Conservation (phyloP, 495 filamentous ascomycete species). For the Lophiostoma macrostomum region DNA sequence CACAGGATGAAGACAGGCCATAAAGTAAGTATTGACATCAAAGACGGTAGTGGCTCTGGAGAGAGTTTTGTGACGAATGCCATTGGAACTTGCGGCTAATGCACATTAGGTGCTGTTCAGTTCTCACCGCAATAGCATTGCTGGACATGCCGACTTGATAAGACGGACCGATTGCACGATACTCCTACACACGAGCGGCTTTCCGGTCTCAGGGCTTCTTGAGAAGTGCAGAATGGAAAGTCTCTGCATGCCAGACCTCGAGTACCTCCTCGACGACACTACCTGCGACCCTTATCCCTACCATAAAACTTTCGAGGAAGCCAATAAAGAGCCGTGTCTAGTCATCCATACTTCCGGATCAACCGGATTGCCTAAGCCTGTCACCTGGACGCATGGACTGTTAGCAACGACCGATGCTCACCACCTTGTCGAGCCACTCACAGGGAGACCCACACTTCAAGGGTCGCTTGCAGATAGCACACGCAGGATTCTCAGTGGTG, state of each 20-base stretch:
- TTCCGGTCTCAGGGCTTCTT: slow-evolving; percentile 22
- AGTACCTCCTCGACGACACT: slow-evolving; percentile 16
- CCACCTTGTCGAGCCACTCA: slow-evolving; percentile 1
- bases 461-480: neutral
- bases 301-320: slow-evolving; percentile 34
- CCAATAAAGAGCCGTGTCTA: slow-evolving; percentile 34
- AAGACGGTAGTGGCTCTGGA: neutral
- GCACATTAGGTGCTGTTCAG: slow-evolving; percentile 16
- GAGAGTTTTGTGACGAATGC: too few species aligned
- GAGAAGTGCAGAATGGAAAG: slow-evolving; percentile 22
- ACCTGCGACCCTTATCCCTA: slow-evolving; percentile 28
- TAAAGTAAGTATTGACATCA: slow-evolving; percentile 34
- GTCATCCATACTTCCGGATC: slow-evolving; percentile 37
- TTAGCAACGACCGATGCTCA: slow-evolving; percentile 6
- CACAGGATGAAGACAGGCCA: slow-evolving; percentile 45
- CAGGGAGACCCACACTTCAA: slow-evolving; percentile 7
- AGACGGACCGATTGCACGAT: slow-evolving; percentile 39
- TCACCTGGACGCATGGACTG: slow-evolving; percentile 20
- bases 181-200: slow-evolving; percentile 36
- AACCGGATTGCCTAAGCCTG: slow-evolving; percentile 36
- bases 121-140: slow-evolving; percentile 44
- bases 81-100: too few species aligned
- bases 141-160: slow-evolving; percentile 43
- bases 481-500: neutral
- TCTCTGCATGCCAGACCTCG: slow-evolving; percentile 22